Evolutionary conservation across 768 basidiomycete species (phyloP), one percentile per base, ranked within the genome.

Genomic region (Collybia mongolica): DNA sequence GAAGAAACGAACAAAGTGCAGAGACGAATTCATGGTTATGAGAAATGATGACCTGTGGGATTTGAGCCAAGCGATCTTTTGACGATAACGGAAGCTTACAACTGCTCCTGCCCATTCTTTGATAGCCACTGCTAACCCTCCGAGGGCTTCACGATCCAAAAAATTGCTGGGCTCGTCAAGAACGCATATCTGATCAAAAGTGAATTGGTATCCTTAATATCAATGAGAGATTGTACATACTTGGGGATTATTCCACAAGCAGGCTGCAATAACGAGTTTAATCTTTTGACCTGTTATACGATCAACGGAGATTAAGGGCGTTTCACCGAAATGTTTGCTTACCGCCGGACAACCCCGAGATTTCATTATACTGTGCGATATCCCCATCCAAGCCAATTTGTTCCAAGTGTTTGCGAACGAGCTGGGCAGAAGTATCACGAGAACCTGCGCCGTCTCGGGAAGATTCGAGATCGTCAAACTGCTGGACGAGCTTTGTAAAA

Each of bases 351-450:
- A 98, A 73, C 35, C 96, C 95, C 29, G 83, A 82, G 63, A 98
- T 94, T 72, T 98, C 95, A 63, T 97, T 96, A 72, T 98, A 98
- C 69, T 97, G 93, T 9, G 95, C 95, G 53, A 98, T 98, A 72
- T 98, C 93, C 38, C 95, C 95, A 71, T 98, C 93, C 35, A 98
- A 77, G 29, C 95, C 96, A 57, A 98, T 92, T 58, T 94, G 94
- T 68, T 97, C 93, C 40, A 98, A 72, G 59, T 95, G 92, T 69
- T 94, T 92, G 57, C 95, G 81, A 41, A 98, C 90, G 41, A 90
- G 72, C 59, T 84, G 79, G 14, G 82, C 81, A 29, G 85, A 72
- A 5, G 93, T 96, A 58, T 98, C 95, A 38, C 93, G 84, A 24
- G 87, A 74, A 44, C 95, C 96, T 49, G 96, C 93, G 53, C 95